Evolutionary conservation across 1,284 basidiomycete genomes (phyloP).

Genomic region (Moesziomyces sp.): DNA sequence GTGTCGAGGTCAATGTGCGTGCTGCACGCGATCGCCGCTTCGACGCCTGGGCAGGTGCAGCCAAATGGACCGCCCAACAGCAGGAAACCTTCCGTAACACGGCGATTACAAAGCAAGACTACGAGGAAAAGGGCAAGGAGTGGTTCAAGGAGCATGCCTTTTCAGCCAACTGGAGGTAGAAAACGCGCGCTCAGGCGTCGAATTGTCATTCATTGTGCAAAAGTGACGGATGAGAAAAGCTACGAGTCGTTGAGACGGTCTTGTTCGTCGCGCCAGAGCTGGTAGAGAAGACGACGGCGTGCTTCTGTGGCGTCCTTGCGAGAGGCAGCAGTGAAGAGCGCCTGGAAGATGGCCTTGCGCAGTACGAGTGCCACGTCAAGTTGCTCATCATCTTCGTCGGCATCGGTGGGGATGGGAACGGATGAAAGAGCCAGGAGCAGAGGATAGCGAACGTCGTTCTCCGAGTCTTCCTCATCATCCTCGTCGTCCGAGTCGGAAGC

Average conservation of each 20-base stretch:
- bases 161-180: constrained; percentile 36
- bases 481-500: constrained; percentile 4
- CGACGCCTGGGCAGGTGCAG: constrained; percentile 95
- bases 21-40: constrained; percentile 76
- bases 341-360: constrained; percentile 74
- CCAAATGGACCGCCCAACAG: constrained; percentile 75
- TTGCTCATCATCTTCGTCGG: constrained; percentile 11
- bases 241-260: constrained; percentile 51
- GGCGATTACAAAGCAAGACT: constrained; percentile 80
- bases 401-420: constrained; percentile 23
- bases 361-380: constrained; percentile 67
- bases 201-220: neutral
- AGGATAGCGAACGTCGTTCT: constrained; percentile 20
- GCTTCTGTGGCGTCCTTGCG: constrained; percentile 78
- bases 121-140: constrained; percentile 91
- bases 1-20: constrained; percentile 43
- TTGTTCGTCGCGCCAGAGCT: constrained; percentile 76
- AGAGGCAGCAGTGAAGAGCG: constrained; percentile 81
- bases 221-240: neutral
- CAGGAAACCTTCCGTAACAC: constrained; percentile 67
- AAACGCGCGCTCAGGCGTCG: neutral
- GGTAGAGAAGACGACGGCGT: constrained; percentile 84
- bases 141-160: constrained; percentile 71
- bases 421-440: constrained; percentile 38
- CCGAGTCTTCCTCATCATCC: constrained; percentile 2